These are phyloP conservation scores for Sphaerostilbella broomeana DNA, from an alignment of 2,329 filamentous ascomycete species.

Conservation along the genomic window DNA sequence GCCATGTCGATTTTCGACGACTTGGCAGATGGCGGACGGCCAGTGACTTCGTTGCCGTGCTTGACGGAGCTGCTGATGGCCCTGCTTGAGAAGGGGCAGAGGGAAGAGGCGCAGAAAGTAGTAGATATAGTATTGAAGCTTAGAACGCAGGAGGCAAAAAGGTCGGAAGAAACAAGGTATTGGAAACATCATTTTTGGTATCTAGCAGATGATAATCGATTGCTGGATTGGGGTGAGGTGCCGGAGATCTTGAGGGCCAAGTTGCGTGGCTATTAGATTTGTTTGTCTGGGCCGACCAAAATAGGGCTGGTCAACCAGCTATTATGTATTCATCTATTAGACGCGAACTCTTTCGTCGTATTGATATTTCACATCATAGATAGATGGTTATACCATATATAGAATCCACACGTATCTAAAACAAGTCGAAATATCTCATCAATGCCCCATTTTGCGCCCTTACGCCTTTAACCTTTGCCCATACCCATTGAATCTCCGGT, in stretches of 20 bases:
- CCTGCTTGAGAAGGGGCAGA: conserved; percentile 21
- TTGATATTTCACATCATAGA: neutral
- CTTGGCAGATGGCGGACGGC: conserved; percentile 33
- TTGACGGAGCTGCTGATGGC: conserved; percentile 37
- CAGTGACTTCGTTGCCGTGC: conserved; percentile 36
- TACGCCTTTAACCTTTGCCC: too few species aligned
- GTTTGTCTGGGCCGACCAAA: too few species aligned
- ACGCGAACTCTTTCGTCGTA: too few species aligned
- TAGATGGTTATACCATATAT: neutral
- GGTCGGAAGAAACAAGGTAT: conserved; percentile 30
- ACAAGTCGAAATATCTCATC: too few species aligned
- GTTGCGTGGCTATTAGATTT: too few species aligned
- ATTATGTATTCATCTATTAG: too few species aligned
- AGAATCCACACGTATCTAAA: neutral
- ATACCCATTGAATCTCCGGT: too few species aligned
- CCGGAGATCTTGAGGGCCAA: conserved; percentile 16
- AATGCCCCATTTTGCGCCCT: too few species aligned
- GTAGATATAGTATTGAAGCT: conserved; percentile 26
- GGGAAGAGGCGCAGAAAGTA: conserved; percentile 26
- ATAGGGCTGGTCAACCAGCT: too few species aligned
- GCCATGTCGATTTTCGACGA: conserved; percentile 45
- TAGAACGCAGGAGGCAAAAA: conserved; percentile 20
- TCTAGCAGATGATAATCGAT: conserved; percentile 34
- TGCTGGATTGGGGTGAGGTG: conserved; percentile 26
- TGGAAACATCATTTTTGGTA: conserved; percentile 48